Base-by-base conservation (phyloP, 2,329 filamentous ascomycete species). In the Trichoderma simmonsii region DNA sequence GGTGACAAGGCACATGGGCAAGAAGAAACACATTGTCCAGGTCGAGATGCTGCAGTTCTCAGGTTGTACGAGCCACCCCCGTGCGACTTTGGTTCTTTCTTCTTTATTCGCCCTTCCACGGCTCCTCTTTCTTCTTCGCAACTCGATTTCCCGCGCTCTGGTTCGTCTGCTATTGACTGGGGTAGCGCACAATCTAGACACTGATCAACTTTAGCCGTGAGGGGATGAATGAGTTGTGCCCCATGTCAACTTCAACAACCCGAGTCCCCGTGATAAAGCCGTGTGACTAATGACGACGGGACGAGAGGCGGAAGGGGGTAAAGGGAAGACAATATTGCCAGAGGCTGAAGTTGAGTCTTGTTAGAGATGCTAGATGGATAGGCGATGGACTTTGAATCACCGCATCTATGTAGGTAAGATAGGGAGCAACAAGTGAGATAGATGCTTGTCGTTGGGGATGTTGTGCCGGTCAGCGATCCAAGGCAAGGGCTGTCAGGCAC, bases 171-270 rank as follows among this genome's bases (percentile, higher is more conserved):
- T 21, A 18, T 51, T 5, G 28, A 51, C 39, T 51, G 56, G 66
- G 66, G 66, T 69, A 61, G 30, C 66, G 36, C 66, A 69, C 66
- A 56, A 60, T 69, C 34, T 34, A 61, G 39, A 24, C 39, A 21
- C 62, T 65, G 39, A 34, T n/a, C 67, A 70, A 70, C 56, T 70
- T 70, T 70, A 70, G 67, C 67, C 67, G 67, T 63, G 67, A 70
- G 56, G 66, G 66, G 66, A 51, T 70, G 67, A 60, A 69, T 69
- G 56, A 34, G 57, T 32, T 34, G 54, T 43, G 18, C 36, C 65
- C 67, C 59, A 54, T 54, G 48, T 24, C 39, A 43, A 43, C 39
- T n/a, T n/a, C 57, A 51, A 39, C 26, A 63, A 24, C 59, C 59
- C 67, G 57, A 54, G 57, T 14, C 56, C 59, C 57, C 67, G 59